These are phyloP conservation scores for Thalassiosira hispida DNA, from an alignment of 352 stramenopile genomes.

Conservation along the genomic window DNA sequence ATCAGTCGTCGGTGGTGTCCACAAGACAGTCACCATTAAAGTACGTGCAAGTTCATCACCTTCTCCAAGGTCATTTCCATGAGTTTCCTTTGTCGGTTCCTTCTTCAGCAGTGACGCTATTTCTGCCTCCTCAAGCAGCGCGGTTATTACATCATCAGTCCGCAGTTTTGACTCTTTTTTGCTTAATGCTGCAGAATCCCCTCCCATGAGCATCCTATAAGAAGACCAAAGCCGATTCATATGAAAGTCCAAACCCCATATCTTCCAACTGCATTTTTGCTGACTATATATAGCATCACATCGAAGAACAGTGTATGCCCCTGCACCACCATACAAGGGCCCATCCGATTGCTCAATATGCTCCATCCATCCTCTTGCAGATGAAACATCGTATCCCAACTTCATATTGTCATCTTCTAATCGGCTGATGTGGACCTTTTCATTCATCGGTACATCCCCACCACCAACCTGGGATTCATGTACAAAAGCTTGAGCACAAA, in stretches of 20 bases:
- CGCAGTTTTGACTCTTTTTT: slow-evolving; percentile 11
- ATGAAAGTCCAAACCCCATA: slow-evolving; percentile 74
- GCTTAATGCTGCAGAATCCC: not conserved
- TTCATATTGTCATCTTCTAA: not conserved
- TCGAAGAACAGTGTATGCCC: slow-evolving; percentile 67
- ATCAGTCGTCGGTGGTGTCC: slow-evolving; percentile 46
- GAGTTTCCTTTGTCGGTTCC: slow-evolving; percentile 2
- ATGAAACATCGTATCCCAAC: slow-evolving; percentile 23
- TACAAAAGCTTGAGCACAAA: slow-evolving; percentile 38
- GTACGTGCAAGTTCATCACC: slow-evolving; percentile 37
- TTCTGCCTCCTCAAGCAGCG: slow-evolving; percentile 26
- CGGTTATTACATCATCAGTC: slow-evolving; percentile 20
- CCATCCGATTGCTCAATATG: slow-evolving; percentile 46
- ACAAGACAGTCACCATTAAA: slow-evolving; percentile 69
- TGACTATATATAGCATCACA: slow-evolving; percentile 54
- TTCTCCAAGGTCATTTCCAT: slow-evolving; percentile 17
- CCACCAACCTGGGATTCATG: not conserved
- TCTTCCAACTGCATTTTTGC: slow-evolving; percentile 26
- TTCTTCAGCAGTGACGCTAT: slow-evolving; percentile 3
- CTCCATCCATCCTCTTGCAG: slow-evolving; percentile 69
- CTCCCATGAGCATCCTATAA: slow-evolving; percentile 30
- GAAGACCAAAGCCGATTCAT: slow-evolving; percentile 57
- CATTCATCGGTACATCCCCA: not conserved
- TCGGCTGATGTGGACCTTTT: slow-evolving; percentile 16
- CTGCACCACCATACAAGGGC: slow-evolving; percentile 55